Conservation (phyloP, 2,329 filamentous ascomycete genomes). For the Xylaria digitata region DNA sequence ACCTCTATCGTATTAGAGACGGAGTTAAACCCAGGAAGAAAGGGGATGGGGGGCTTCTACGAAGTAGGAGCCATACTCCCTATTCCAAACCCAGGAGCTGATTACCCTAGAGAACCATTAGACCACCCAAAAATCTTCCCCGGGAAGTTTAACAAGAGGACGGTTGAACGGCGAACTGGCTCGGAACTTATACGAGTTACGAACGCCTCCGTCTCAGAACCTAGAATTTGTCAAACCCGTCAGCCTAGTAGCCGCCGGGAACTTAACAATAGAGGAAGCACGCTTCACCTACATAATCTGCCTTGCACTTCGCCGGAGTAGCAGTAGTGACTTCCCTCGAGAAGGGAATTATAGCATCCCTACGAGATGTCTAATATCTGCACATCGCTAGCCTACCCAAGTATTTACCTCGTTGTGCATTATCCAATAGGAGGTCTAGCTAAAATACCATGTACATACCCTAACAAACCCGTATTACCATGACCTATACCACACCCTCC, state of each 20-base stretch:
- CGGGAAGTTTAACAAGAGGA: neutral
- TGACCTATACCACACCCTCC: neutral
- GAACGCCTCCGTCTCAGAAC: neutral
- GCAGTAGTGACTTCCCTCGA: neutral
- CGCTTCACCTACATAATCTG: neutral
- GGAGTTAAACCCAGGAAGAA: neutral
- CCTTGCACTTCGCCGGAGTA: neutral
- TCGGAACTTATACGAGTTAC: neutral
- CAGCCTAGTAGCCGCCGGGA: neutral
- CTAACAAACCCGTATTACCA: no score
- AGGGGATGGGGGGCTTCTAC: no score
- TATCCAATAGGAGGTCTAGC: neutral
- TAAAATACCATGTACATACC: constrained; percentile 6
- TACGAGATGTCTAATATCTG: neutral
- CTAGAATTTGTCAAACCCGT: neutral
- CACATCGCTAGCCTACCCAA: constrained; percentile 2
- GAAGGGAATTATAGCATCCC: neutral
- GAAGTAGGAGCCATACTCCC: neutral
- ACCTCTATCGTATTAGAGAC: neutral
- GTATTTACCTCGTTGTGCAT: constrained; percentile 16
- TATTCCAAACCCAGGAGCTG: neutral
- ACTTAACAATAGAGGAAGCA: neutral
- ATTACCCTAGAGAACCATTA: neutral
- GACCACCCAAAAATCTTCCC: neutral
- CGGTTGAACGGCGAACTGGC: neutral